These are phyloP conservation scores for Aspergillus ochraceoroseus DNA, from an alignment of 2,329 filamentous ascomycete species.

Conservation along the genomic window DNA sequence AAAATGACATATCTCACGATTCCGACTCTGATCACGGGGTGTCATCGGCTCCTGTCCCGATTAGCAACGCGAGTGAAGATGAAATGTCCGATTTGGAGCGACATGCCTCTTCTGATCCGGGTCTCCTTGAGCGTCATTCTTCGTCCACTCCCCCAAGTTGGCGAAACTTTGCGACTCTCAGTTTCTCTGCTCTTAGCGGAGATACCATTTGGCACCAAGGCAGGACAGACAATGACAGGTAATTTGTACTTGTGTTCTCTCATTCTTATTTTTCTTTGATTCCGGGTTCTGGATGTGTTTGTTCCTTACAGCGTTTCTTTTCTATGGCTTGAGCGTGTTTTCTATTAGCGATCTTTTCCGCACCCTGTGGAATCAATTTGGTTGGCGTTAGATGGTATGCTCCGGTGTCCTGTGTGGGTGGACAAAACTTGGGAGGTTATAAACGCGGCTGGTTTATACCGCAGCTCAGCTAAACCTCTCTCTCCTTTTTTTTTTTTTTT, in stretches of 20 bases:
- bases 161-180: constrained; percentile 44
- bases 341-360: constrained; percentile 34
- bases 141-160: constrained; percentile 38
- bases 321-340: constrained; percentile 21
- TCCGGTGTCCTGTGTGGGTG: neutral
- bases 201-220: constrained; percentile 45
- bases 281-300: constrained; percentile 14
- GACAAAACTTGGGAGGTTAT: neutral
- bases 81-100: constrained; percentile 44
- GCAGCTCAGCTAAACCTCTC: neutral
- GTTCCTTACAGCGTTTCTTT: constrained; percentile 15
- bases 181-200: constrained; percentile 45
- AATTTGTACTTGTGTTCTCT: constrained; percentile 15
- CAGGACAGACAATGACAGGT: constrained; percentile 39
- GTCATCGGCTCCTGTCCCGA: constrained; percentile 49
- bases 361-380: constrained; percentile 14
- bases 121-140: constrained; percentile 32
- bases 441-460: neutral
- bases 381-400: constrained; percentile 28
- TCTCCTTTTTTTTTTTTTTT: no score
- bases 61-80: constrained; percentile 36
- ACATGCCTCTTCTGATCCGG: constrained; percentile 32
- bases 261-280: constrained; percentile 13
- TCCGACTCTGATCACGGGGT: constrained; percentile 46
- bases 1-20: constrained; percentile 45